Evolutionary conservation across 2,329 filamentous ascomycete species (phyloP).

Genomic region (Pseudogymnoascus sp.): DNA sequence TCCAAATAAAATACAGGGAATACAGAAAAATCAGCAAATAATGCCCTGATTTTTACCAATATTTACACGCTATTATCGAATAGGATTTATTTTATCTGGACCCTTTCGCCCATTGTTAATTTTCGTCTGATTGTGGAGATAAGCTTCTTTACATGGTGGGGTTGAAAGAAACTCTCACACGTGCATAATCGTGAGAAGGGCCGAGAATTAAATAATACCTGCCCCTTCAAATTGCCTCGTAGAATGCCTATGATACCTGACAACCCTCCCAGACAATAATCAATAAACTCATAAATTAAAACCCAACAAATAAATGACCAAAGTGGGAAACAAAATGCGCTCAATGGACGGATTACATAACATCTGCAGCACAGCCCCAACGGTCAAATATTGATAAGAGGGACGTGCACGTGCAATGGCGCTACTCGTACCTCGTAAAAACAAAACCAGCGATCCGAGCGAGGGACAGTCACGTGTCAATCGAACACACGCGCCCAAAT

Average conservation of each 20-base stretch:
- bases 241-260: background rate
- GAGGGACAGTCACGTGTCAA: background rate
- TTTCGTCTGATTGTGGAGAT: slow-evolving; percentile 5
- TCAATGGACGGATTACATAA: background rate
- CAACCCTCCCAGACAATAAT: background rate
- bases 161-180: background rate
- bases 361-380: slow-evolving; percentile 2
- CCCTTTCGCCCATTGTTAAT: background rate
- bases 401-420: slow-evolving; percentile 2
- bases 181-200: background rate
- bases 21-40: background rate
- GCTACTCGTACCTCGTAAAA: background rate
- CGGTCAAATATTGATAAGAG: background rate
- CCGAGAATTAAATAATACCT: background rate
- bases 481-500: background rate
- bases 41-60: background rate
- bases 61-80: background rate
- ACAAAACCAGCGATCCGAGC: background rate
- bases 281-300: slow-evolving; percentile 2
- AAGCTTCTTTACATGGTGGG: background rate
- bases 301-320: background rate
- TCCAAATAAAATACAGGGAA: slow-evolving; percentile 4
- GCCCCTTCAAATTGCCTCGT: background rate
- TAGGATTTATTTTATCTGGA: background rate
- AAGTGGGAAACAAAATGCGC: background rate